phyloP scores from a whole-genome alignment of 2,329 filamentous ascomycete species.

The Tolypocladium cylindrosporum region DNA sequence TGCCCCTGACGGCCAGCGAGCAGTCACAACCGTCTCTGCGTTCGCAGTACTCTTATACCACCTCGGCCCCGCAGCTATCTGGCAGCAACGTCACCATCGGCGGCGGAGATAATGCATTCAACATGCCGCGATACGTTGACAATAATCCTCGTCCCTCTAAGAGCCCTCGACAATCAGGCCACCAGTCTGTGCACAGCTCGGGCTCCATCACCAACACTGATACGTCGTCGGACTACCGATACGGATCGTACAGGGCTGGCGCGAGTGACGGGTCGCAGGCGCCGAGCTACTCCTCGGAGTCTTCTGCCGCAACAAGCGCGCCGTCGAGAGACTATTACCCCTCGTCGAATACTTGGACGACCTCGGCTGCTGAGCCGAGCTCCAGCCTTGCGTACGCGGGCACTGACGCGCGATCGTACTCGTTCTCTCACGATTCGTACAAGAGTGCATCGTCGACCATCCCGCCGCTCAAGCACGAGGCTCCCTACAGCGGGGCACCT shows the following conservation, averaged over 20 bases:
- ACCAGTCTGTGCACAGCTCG: conserved; percentile 42
- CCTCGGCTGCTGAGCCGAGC: conserved; percentile 35
- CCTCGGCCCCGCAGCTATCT: conserved; percentile 41
- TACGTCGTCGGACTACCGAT: conserved; percentile 44
- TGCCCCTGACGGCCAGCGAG: conserved; percentile 39
- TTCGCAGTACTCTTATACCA: conserved; percentile 45
- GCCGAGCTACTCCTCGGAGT: conserved; percentile 19
- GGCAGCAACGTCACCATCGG: conserved; percentile 23
- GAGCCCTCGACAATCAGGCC: conserved; percentile 43
- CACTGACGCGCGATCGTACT: conserved; percentile 37
- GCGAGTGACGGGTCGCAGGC: conserved; percentile 20
- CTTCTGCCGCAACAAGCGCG: conserved; percentile 15
- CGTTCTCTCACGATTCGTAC: conserved; percentile 37
- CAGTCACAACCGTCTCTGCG: conserved; percentile 37
- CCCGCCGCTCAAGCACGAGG: conserved; percentile 21
- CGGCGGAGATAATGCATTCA: conserved; percentile 34
- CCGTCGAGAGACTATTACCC: conserved; percentile 43
- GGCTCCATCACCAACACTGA: conserved; percentile 37
- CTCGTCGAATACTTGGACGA: conserved; percentile 39
- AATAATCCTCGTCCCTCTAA: conserved; percentile 42
- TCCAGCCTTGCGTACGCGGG: conserved; percentile 35
- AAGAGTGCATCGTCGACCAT: conserved; percentile 20
- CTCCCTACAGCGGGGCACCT: conserved; percentile 28
- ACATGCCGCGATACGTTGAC: conserved; percentile 48
- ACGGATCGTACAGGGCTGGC: conserved; percentile 31